Evolutionary conservation across 2,329 filamentous ascomycete genomes (phyloP).

Genomic region (Immersiporthe knoxdaviesiana): DNA sequence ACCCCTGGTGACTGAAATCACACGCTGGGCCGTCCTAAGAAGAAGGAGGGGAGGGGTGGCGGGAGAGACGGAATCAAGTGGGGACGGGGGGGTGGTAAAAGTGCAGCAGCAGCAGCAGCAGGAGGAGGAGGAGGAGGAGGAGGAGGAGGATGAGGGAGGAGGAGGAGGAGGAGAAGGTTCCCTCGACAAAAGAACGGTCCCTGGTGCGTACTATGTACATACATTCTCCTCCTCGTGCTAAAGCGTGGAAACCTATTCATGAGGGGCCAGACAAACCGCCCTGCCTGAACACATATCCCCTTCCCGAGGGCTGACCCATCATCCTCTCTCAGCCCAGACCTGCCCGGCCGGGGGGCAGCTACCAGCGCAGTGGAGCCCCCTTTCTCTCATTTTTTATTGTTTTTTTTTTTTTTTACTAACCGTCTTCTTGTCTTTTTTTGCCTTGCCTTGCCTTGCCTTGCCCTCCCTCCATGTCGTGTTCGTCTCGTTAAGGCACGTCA

Average conservation of each 20-base stretch:
- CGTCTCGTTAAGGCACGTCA: conserved; percentile 25
- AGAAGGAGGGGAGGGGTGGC: too few species aligned
- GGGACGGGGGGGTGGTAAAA: too few species aligned
- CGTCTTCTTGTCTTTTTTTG: conserved; percentile 2
- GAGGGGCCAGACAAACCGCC: background rate
- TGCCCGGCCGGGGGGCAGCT: background rate
- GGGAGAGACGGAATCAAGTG: too few species aligned
- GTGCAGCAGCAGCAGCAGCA: too few species aligned
- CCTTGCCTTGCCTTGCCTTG: background rate
- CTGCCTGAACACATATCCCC: background rate
- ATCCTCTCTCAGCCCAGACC: background rate
- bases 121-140: too few species aligned
- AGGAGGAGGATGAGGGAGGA: too few species aligned
- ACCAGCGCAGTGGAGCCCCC: conserved; percentile 2
- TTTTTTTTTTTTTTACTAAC: background rate
- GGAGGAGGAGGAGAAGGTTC: background rate
- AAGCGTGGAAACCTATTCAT: background rate
- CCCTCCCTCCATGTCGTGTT: conserved; percentile 11
- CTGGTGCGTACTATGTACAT: too few species aligned
- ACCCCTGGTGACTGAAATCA: conserved; percentile 3
- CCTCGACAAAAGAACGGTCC: background rate
- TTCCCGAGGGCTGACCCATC: conserved; percentile 15
- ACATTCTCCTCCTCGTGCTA: background rate
- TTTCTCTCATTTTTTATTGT: background rate
- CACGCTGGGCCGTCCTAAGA: background rate